Evolutionary conservation across 2,329 filamentous ascomycete species (phyloP), one percentile per base, ranked within the genome.

Genomic region (Nakataea oryzae): DNA sequence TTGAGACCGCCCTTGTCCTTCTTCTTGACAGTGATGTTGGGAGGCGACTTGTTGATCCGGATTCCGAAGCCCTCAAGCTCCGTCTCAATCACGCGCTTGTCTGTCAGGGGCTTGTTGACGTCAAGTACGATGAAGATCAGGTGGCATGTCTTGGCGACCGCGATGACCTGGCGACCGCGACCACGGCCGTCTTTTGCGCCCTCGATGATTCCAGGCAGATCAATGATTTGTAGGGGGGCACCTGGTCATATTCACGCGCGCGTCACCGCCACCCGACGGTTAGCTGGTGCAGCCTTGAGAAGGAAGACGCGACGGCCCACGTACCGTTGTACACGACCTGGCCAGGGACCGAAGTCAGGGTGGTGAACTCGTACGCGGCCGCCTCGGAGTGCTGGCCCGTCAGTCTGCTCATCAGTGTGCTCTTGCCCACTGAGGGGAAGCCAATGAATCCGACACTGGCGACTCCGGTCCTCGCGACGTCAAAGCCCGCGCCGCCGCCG

Each of bases 11-110:
- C 95, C 79, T 97, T 97, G 77, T 99, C 95, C 81, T 99, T 99
- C 82, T 99, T 99, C 78, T 88, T 96, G 81, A 97, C 96, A n/a
- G 95, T 90, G 71, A 99, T 99, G 74, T 99, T 99, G 54, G 95
- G 95, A 29, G 95, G 95, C 69, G 86, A 79, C 80, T 97, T 99
- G 81, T 99, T 99, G 80, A 97, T 93, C 62, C 95, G 86, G 72
- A 99, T 97, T 41, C 95, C 95, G 70, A 99, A 99, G 9, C 95
- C 95, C 74, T 99, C 95, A 73, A 99, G 77, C 78, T 99, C 95
- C 60, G 86, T 83, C 77, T 99, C 95, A 71, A 99, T 99, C 66
- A 99, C 83, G 64, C 91, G 86, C 81, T 99, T 99, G 77, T 99
- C 95, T 21, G 93, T 96, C 69, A 99, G 80, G 28, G 95, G 95